Conservation (phyloP, 2,329 filamentous ascomycete species). For the Alternaria sp. region DNA sequence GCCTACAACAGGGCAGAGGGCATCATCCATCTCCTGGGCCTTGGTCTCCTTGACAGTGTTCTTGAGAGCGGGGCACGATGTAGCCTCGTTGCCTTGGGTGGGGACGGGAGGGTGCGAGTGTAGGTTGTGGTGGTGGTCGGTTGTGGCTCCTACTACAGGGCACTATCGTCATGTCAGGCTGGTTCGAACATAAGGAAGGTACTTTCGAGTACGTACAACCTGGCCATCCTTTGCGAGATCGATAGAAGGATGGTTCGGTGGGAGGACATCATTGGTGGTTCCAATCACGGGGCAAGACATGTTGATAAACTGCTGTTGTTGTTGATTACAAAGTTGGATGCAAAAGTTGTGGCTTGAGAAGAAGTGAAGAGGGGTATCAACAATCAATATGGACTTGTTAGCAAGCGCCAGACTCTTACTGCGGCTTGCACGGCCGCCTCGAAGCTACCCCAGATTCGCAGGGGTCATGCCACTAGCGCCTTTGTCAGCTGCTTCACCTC, state of each 20-base stretch:
- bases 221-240: conserved; percentile 52
- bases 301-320: conserved; percentile 2
- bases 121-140: conserved; percentile 55
- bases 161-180: conserved; percentile 38
- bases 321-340: neutral
- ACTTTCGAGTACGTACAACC: conserved; percentile 18
- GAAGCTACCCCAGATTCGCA: conserved; percentile 29
- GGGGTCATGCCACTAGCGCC: conserved; percentile 16
- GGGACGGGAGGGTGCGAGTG: conserved; percentile 53
- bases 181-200: neutral
- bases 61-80: conserved; percentile 54
- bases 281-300: conserved; percentile 52
- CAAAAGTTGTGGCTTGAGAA: neutral
- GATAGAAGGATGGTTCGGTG: conserved; percentile 54
- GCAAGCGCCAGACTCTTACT: conserved; percentile 6
- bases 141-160: conserved; percentile 56
- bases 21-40: conserved; percentile 52
- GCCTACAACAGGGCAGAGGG: conserved; percentile 56
- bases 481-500: conserved; percentile 20
- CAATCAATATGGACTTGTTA: conserved; percentile 1
- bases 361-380: conserved; percentile 7
- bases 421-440: conserved; percentile 15
- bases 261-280: conserved; percentile 55
- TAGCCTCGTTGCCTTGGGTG: conserved; percentile 41
- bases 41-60: conserved; percentile 47